Evolutionary conservation across 176 grass and related monocot species (phyloP).

Genomic region (Aegilops umbellulata): DNA sequence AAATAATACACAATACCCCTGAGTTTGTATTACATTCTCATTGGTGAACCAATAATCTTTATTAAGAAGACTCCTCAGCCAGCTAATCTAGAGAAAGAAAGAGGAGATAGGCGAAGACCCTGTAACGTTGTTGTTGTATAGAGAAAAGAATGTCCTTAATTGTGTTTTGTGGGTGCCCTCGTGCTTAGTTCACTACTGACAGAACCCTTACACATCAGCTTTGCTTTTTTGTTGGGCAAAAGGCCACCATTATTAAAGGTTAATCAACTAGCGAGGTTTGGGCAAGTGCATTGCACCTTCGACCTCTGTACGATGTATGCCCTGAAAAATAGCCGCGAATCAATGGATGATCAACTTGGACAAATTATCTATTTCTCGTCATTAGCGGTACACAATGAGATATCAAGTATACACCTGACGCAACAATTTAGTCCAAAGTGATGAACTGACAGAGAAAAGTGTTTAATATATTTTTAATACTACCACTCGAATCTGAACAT

Average conservation of each 20-base stretch:
- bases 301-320: background rate
- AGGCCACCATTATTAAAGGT: background rate
- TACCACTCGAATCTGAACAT: too few species aligned
- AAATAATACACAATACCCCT: too few species aligned
- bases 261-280: background rate
- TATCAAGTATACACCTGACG: too few species aligned
- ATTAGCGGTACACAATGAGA: too few species aligned
- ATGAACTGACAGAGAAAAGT: too few species aligned
- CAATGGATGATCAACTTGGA: too few species aligned
- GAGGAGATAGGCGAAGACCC: too few species aligned
- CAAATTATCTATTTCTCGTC: too few species aligned
- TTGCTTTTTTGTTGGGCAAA: constrained; percentile 12
- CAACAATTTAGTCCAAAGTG: too few species aligned
- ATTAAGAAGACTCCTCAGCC: background rate
- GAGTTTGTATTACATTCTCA: background rate
- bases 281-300: constrained; percentile 6
- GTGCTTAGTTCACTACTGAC: background rate
- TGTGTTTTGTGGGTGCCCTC: background rate
- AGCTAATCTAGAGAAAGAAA: background rate
- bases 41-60: background rate
- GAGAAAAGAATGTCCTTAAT: background rate
- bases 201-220: constrained; percentile 19
- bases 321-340: too few species aligned
- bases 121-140: too few species aligned
- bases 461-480: too few species aligned